phyloP scores from a whole-genome alignment of 2,329 filamentous ascomycete genomes.

The Fusarium subtropicale region DNA sequence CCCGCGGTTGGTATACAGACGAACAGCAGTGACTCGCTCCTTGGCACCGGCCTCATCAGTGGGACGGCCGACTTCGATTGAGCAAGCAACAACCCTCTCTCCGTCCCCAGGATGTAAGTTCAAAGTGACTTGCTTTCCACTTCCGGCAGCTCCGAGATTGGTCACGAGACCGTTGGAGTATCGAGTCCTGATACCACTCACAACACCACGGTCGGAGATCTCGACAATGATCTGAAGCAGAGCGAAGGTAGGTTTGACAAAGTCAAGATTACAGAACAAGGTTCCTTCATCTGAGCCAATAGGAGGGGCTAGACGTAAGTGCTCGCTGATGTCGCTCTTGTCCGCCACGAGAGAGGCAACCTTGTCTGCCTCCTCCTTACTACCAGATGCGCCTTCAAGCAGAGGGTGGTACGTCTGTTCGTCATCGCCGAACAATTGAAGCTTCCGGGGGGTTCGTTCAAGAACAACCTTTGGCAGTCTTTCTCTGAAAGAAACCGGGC shows the following conservation, averaged over 20 bases:
- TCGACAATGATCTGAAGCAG: not conserved
- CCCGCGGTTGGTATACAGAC: not conserved
- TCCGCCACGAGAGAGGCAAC: not conserved
- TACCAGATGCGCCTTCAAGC: not conserved
- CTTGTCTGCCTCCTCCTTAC: not conserved
- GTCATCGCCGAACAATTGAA: not conserved
- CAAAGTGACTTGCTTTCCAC: not conserved
- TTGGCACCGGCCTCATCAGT: not conserved
- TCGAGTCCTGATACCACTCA: not conserved
- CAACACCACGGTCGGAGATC: not conserved
- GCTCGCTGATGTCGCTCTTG: not conserved
- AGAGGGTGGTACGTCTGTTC: not conserved
- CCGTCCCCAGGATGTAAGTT: not conserved
- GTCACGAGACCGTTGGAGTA: not conserved
- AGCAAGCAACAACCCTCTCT: too few species aligned
- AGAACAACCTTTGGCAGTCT: not conserved
- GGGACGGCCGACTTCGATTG: not conserved
- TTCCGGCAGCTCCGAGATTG: not conserved
- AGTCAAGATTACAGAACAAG: conserved; percentile 2
- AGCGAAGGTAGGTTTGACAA: not conserved
- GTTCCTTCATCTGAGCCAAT: not conserved
- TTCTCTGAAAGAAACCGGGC: not conserved
- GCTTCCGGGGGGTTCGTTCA: not conserved
- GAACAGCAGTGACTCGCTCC: not conserved
- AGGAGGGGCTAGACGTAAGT: not conserved